phyloP scores from a whole-genome alignment of 2,329 filamentous ascomycete species.

The Leptosphaerulina australis region DNA sequence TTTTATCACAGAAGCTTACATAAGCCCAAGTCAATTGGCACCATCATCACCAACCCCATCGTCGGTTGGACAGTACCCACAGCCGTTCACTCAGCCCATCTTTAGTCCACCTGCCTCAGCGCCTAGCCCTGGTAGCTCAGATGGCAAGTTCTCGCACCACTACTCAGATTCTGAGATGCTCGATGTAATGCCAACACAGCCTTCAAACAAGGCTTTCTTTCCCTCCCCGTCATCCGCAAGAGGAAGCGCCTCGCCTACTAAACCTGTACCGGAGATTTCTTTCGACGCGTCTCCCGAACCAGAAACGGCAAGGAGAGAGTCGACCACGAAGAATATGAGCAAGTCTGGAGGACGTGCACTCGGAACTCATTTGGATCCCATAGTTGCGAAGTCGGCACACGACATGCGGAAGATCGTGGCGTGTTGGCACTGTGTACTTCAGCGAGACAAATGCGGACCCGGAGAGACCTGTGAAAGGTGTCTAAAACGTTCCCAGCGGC shows the following conservation, averaged over 20 bases:
- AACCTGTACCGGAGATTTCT: conserved; percentile 24
- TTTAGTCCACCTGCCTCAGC: conserved; percentile 34
- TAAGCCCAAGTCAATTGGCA: conserved; percentile 22
- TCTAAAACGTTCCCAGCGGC: conserved; percentile 46
- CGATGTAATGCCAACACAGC: conserved; percentile 21
- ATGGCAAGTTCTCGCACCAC: conserved; percentile 35
- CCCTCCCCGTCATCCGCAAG: conserved; percentile 2
- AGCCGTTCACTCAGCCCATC: conserved; percentile 28
- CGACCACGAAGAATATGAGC: conserved; percentile 27
- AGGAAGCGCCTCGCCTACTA: conserved; percentile 17
- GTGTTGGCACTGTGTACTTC: conserved; percentile 57
- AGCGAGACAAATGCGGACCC: conserved; percentile 54
- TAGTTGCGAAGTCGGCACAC: conserved; percentile 50
- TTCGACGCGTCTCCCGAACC: conserved; percentile 38
- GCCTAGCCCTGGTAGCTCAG: conserved; percentile 41
- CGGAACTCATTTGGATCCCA: conserved; percentile 46
- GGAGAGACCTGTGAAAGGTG: conserved; percentile 50
- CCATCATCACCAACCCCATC: conserved; percentile 34
- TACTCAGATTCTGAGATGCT: conserved; percentile 34
- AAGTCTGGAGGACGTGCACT: conserved; percentile 49
- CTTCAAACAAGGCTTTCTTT: not conserved
- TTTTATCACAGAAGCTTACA: conserved; percentile 36
- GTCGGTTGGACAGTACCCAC: conserved; percentile 25
- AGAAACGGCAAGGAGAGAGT: conserved; percentile 27
- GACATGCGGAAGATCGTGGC: conserved; percentile 55